Base-by-base conservation (phyloP, 345 rosid genomes). In the Pseudoturritis turrita region DNA sequence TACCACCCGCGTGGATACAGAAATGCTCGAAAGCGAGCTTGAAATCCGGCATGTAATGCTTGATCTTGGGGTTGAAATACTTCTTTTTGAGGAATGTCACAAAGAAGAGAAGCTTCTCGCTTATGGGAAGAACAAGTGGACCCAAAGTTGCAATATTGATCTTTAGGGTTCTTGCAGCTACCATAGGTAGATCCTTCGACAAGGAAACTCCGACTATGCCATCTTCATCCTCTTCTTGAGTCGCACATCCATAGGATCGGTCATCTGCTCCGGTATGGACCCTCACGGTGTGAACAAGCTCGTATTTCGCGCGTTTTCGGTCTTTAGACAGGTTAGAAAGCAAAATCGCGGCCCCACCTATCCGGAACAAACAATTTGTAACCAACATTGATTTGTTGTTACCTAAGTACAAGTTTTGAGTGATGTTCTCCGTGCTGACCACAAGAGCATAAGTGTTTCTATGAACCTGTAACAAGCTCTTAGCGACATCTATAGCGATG, bases 11-110 rank as follows among this genome's bases (percentile, higher is more conserved):
- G 10, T 88, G 93, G 33, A 88, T 81, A 70, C 95, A 88, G 23
- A 86, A 86, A 61, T 88, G 89, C 77, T 85, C 87, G 14, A 88
- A 86, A 2, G 95, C 91, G 1, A 84, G 65, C 68, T 86, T 86
- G 72, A 88, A 88, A 68, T 88, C 80, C 0, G 78, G 78, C 22
- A 68, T 51, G 69, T 75, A 75, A 35, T 75, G 85, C 80, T 77
- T 83, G 23, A 82, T 33, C 70, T 71, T 71, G 52, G 79, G 79
- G 56, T 81, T 76, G 3, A 89, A 46, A 35, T 78, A 39, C 61
- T 82, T 87, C 71, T 72, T 85, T 0, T 73, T 86, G 0, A 89
- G 62, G 1, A 77, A 66, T 2, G 83, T 80, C 0, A 57, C 62
- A 7, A 85, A 64, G 77, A 89, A 81, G 5, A 62, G 70, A 62